Base-by-base conservation (phyloP, 164 flowering plant genomes). In the Stephania cephalantha region DNA sequence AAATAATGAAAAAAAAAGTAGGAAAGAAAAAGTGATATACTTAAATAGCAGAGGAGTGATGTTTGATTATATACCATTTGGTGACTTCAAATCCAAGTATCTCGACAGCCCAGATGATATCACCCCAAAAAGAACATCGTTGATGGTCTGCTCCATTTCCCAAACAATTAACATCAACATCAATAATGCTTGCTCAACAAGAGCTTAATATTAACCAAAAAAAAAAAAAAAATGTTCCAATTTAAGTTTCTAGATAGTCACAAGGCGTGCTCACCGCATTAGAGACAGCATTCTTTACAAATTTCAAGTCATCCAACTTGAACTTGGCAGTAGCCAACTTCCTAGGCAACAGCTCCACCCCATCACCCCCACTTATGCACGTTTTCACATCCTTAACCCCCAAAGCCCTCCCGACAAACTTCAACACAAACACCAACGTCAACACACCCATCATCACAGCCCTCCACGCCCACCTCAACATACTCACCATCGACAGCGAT, bases 311-410 rank as follows among this genome's bases (percentile, higher is more conserved):
- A 0, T 88, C 80, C 7, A 91, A 66, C 35, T 10, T 68, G 70
- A 91, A 88, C 71, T 73, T 82, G 0, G 93, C 90, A 0, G 92
- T 88, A 11, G 83, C 92, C 46, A 87, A 46, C 78, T 83, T 87
- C 77, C 97, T 84, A 2, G 93, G 97, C 97, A 93, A 91, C 42
- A 88, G 84, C 85, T 91, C 93, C 71, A 91, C 91, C 35, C 93
- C 97, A 0, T 71, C 79, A 0, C 97, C 93, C 29, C 97, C 93
- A 65, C 78, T 78, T 10, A 91, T 73, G 10, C 65, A 77, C 17
- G 87, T 86, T 55, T 78, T 81, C 69, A 20, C 70, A 74, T 88
- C 97, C 50, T 79, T 75, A 45, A 85, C 77, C 86, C 88, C 85
- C 75, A 85, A 66, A 64, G 50, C 2, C 72, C 85, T 81, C 50